Percentiles rank a stretch among this genome's conserved stretches.
Evolutionary conservation across 108 stramenopile genomes (phyloP).

Genomic region (Pseudonitzschia pungens): DNA sequence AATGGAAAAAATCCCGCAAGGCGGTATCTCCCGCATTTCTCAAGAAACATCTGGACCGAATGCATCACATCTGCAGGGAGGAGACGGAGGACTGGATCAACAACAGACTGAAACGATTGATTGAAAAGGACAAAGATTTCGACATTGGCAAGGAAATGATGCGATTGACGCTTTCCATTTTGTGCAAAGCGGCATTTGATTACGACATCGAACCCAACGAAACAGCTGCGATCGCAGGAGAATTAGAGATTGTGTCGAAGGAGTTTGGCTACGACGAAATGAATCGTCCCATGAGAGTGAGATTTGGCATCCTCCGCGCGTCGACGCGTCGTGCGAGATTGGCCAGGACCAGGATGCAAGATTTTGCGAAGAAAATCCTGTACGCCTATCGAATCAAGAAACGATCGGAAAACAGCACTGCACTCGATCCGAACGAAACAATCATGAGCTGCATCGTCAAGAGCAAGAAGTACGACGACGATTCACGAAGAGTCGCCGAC

Average conservation of each 20-base stretch:
- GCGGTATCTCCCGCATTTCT: slow-evolving; percentile 40
- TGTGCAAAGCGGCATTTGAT: slow-evolving; percentile 53
- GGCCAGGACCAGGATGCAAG: slow-evolving; percentile 12
- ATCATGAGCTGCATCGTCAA: slow-evolving; percentile 41
- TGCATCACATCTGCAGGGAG: slow-evolving; percentile 36
- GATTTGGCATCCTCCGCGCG: slow-evolving; percentile 16
- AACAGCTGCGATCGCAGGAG: slow-evolving; percentile 13
- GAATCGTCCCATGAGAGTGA: slow-evolving; percentile 10
- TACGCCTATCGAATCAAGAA: slow-evolving; percentile 25
- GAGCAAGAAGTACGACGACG: slow-evolving; percentile 38
- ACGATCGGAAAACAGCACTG: slow-evolving; percentile 11
- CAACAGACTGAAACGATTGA: slow-evolving; percentile 17
- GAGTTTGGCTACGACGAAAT: slow-evolving; percentile 21
- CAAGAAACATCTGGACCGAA: slow-evolving; percentile 32
- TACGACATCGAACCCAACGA: slow-evolving; percentile 38
- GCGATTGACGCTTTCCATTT: slow-evolving; percentile 40
- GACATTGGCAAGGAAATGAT: slow-evolving; percentile 46
- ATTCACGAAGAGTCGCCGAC: slow-evolving; percentile 41
- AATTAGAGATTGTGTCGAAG: slow-evolving; percentile 24
- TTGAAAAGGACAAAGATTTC: slow-evolving; percentile 22
- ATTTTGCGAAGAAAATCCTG: slow-evolving; percentile 33
- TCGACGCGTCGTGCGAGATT: slow-evolving; percentile 11
- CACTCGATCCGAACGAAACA: slow-evolving; percentile 18
- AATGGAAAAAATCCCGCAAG: slow-evolving; percentile 49
- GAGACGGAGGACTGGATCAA: slow-evolving; percentile 45